Evolutionary conservation across 805 yeast species (phyloP).

Genomic region (Saturnispora dispora): DNA sequence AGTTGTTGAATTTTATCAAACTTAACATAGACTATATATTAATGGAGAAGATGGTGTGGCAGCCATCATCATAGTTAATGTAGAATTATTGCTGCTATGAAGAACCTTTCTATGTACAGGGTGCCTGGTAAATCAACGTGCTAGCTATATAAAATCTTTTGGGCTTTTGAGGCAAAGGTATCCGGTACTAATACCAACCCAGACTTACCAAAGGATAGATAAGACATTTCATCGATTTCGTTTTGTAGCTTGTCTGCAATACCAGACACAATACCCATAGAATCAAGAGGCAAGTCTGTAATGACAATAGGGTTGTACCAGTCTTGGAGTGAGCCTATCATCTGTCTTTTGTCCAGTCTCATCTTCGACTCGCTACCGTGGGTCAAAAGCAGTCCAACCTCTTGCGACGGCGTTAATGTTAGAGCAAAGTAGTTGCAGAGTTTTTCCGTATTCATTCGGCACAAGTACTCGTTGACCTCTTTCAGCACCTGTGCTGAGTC

Average conservation of each 20-base stretch:
- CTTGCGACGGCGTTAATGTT: conserved; percentile 43
- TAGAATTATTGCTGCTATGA: no score
- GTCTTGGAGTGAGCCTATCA: conserved; percentile 52
- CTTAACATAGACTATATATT: no score
- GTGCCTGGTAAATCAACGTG: no score
- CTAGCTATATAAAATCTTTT: neutral
- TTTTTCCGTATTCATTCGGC: conserved; percentile 13
- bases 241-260: conserved; percentile 39
- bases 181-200: conserved; percentile 53
- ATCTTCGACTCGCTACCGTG: conserved; percentile 29
- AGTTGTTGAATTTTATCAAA: no score
- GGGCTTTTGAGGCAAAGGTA: conserved; percentile 24
- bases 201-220: conserved; percentile 50
- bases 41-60: no score
- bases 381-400: conserved; percentile 41
- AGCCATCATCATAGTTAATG: no score
- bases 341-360: conserved; percentile 32
- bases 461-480: conserved; percentile 33
- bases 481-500: conserved; percentile 34
- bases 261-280: conserved; percentile 61
- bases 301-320: conserved; percentile 47
- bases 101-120: neutral
- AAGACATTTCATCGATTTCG: conserved; percentile 41
- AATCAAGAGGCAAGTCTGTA: conserved; percentile 43
- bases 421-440: conserved; percentile 41